Evolutionary conservation across 805 yeast genomes (phyloP), one percentile per base, ranked within the genome.

Genomic region (Saccharomyces jurei): DNA sequence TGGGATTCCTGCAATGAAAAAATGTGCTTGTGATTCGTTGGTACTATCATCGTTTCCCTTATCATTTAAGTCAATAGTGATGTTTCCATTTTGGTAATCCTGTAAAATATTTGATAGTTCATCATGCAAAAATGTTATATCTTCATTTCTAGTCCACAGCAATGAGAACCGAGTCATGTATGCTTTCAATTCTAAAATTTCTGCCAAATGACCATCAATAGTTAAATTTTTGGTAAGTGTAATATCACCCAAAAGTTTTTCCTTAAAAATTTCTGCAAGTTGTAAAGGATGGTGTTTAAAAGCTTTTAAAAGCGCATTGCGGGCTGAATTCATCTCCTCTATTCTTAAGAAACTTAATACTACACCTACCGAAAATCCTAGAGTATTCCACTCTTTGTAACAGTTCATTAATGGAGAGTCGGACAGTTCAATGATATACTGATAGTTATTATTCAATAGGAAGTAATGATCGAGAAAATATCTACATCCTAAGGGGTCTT

Each of bases 401-500:
- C 84, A 75, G 25, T 74, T 77, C 2, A 77, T 73, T 32, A 86
- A 71, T 1, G 87, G 79, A 1, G 87, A 81, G 11, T 79, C 71
- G 1, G 77, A 77, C 32, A 88, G 70, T 21, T 81, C 79, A 11
- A 83, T 74, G 60, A 89, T 65, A 67, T 81, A 89, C 55, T 80
- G 74, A 63, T 77, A 81, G 57, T 88, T 88, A 31, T 78, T 83
- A 41, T 87, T 75, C 70, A 81, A 72, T 2, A 87, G 71, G 2
- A 92, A 84, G 64, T 87, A 89, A 63, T 80, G 83, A 66, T 90
- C 96, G 60, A 90, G 82, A 67, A 89, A 87, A 63, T 85, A 84
- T 58, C 96, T 77, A 11, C 86, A 89, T 25, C 96, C 96, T 52
- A 84, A 73, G 1, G 96, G 96, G 72, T 90, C 96, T 54, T 85